Evolutionary conservation across 1,284 basidiomycete genomes (phyloP), one percentile per base, ranked within the genome.

Genomic region (Lentinula novae-zelandiae): DNA sequence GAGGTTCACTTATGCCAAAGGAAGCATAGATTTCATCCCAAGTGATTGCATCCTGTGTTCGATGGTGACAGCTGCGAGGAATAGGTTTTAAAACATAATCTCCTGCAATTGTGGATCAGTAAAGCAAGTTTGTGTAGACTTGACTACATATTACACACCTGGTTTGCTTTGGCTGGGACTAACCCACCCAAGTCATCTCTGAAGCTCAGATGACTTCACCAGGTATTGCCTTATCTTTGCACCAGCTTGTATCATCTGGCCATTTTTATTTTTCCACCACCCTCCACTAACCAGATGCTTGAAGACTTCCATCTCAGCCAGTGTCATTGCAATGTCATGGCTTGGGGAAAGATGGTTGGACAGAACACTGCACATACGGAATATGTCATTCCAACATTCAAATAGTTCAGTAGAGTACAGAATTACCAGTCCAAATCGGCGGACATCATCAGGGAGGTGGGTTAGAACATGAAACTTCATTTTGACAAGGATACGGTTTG

Each of bases 311-410:
- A 69, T 53, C 75, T 76, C 1, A 75, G 77, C 34, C 9, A 36
- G 9, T 36, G 34, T 36, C 6, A 9, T 9, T 9, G 34, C 34
- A 8, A 76, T 67, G 1, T 17, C 17, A 17, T 17, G 17, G 17
- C 17, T 17, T 17, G 17, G 17, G 17, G 17, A 17, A 1, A 67
- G 70, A 46, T 73, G 74, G 58, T 78, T 78, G 8, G 67, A 71
- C 0, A 72, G 62, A 12, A 77, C 63, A 17, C 70, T 72, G 53
- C 71, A 74, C 2, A 68, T 34, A 0, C 72, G 69, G 58, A 80
- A 78, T 0, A 78, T 64, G 0, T 66, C 65, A 63, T 79, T 78
- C 62, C 68, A 79, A 15, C 53, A 50, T 39, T 78, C 75, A 63
- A 72, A 76, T 0, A 67, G 60, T 58, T 79, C 73, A 0, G 73